Evolutionary conservation across 2,329 filamentous ascomycete genomes (phyloP), one percentile per base, ranked within the genome.

Genomic region (Hyphodiscus sp.): DNA sequence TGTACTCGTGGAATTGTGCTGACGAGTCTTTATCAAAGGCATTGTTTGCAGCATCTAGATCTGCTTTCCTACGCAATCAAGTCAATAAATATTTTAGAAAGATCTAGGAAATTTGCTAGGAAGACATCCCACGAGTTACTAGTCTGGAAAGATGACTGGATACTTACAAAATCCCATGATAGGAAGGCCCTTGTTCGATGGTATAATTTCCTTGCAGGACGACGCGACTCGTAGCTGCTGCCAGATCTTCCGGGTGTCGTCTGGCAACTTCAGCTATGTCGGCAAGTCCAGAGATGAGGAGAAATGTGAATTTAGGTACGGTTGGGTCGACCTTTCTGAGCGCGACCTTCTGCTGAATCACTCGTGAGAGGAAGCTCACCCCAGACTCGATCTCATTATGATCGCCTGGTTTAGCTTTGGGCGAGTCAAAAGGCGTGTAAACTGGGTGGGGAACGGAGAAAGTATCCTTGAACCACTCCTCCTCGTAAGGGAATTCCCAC

Each of bases 121-220:
- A 4, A 26, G 23, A 26, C 23, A 26, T 8, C 8, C 8, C 23
- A 8, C 3, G 8, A 26, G 23, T 26, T n/a, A 8, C 8, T 26
- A 8, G 4, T 26, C 23, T 26, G 4, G 8, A 26, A 8, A 8
- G 3, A 8, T 26, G 23, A 26, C 8, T 26, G 23, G 8, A 26
- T 4, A 26, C 23, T 26, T 26, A 26, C 23, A 55, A 26, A 7
- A 45, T 30, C 16, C 41, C 47, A 16, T 56, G 42, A 8, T 20
- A 16, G 1, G 47, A 41, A 38, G 33, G 33, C 11, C 20, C 45
- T 41, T 53, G 10, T n/a, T 43, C 38, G 10, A 54, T 20, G 10
- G 18, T 41, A 33, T 56, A 58, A 16, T 57, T 57, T 13, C 59
- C 59, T 51, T 61, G 57, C 18, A 61, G 43, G 9, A 59, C 46